phyloP scores from a whole-genome alignment of 345 rosid species.

The Syzygium oleosum region DNA sequence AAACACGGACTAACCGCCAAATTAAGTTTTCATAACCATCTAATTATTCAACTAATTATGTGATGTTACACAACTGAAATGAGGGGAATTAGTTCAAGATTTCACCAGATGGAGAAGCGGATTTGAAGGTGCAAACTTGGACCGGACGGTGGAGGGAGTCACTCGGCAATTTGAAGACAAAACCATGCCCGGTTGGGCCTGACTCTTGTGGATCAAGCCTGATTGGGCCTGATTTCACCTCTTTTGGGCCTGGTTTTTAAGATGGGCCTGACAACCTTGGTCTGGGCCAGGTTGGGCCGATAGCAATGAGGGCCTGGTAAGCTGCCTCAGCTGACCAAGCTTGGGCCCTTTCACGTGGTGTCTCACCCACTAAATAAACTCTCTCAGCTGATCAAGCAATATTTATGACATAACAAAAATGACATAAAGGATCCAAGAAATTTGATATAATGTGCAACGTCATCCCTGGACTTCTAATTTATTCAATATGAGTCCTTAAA shows the following conservation, averaged over 20 bases:
- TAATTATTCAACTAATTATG: not conserved
- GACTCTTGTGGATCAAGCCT: not conserved
- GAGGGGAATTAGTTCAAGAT: not conserved
- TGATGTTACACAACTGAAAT: too few species aligned
- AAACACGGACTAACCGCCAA: not conserved
- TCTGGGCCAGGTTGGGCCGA: not conserved
- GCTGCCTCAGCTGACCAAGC: too few species aligned
- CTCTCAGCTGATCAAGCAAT: too few species aligned
- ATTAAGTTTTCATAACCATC: not conserved
- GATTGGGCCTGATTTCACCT: not conserved
- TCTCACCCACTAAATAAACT: too few species aligned
- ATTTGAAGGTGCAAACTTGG: not conserved
- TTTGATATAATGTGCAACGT: too few species aligned
- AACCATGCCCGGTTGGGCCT: not conserved
- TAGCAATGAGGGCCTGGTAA: not conserved
- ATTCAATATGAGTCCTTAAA: fast-evolving
- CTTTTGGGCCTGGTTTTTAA: not conserved
- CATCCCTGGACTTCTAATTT: not conserved
- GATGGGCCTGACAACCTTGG: not conserved
- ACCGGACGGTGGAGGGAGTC: too few species aligned
- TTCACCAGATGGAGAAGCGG: not conserved
- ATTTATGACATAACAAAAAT: too few species aligned
- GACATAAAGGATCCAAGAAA: too few species aligned
- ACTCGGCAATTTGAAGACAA: not conserved
- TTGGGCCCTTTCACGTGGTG: too few species aligned